Evolutionary conservation across 164 flowering plant species (phyloP), one percentile per base, ranked within the genome.

Genomic region (Liquidambar formosana): DNA sequence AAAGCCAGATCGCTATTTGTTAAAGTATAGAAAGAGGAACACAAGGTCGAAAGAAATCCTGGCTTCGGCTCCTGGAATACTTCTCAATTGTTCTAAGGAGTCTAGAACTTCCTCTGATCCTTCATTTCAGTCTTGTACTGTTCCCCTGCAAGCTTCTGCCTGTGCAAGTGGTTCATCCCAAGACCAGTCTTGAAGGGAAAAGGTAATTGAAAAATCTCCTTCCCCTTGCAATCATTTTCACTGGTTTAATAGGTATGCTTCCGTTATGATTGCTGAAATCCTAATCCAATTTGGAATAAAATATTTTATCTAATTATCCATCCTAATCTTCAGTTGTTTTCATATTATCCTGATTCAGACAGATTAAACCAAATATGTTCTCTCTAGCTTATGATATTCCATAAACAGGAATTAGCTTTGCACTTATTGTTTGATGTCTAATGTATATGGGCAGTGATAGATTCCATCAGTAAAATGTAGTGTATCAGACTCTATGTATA

Each of bases 1-100:
- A 44, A 64, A 66, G 25, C 62, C 52, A 61, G 80, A 78, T 66
- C 75, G 77, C 53, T 83, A 52, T 78, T 18, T 63, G 16, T 41
- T 69, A 27, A 86, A 74, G 71, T 86, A 83, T 48, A 65, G 69
- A 19, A 79, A 61, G 75, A 82, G 79, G 71, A 65, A 21, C 18
- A 28, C 22, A 44, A 26, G 56, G 72, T 58, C 61, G 56, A 67
- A 78, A 63, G 22, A 54, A 18, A 57, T 28, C 59, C 66, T 51
- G 72, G 69, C 45, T 61, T 70, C 62, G 11, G 72, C 74, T 53
- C 19, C 69, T 60, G 71, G 66, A 49, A 15, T 66, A 22, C 67
- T 70, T 38, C 26, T 54, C 46, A 65, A 76, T 66, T 72, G 69
- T 53, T 69, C 77, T 8, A 65, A 70, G 59, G 70, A 67, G 43